Conservation (phyloP, 352 stramenopile genomes). For the Phytophthora idaei region DNA sequence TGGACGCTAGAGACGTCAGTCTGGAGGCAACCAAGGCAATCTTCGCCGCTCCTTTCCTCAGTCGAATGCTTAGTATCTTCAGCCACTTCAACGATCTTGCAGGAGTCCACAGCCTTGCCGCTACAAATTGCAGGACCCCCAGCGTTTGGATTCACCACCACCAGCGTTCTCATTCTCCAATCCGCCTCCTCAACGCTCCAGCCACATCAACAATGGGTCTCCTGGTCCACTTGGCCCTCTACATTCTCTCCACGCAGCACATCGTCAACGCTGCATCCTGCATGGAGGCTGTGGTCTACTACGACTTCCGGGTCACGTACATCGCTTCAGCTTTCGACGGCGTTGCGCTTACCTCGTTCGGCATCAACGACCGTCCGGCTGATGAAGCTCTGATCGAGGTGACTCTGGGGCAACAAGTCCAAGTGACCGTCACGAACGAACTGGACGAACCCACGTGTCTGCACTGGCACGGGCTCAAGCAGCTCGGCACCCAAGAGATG, state of each 20-base stretch:
- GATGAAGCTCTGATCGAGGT: conserved; percentile 26
- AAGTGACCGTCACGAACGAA: conserved; percentile 28
- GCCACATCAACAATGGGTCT: not conserved
- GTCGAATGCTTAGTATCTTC: not conserved
- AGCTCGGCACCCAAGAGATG: conserved; percentile 38
- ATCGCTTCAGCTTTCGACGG: conserved; percentile 29
- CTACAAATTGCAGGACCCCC: too few species aligned
- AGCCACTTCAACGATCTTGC: not conserved
- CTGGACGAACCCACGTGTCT: conserved; percentile 23
- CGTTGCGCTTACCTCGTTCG: conserved; percentile 19
- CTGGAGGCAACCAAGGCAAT: not conserved
- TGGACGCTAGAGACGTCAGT: not conserved
- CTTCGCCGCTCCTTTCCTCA: not conserved
- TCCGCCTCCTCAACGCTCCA: not conserved
- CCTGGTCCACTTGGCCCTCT: not conserved
- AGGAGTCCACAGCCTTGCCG: too few species aligned
- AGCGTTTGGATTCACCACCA: not conserved
- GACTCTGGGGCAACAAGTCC: conserved; percentile 22
- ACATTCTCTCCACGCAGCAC: not conserved
- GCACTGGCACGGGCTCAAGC: conserved; percentile 41
- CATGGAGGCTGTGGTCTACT: conserved; percentile 16
- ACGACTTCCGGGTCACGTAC: conserved; percentile 18
- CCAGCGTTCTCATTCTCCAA: not conserved
- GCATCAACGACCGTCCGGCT: conserved; percentile 26
- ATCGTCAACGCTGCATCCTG: not conserved